Base-by-base conservation (phyloP, 2,329 filamentous ascomycete genomes). In the Phyllosticta ampelicida region DNA sequence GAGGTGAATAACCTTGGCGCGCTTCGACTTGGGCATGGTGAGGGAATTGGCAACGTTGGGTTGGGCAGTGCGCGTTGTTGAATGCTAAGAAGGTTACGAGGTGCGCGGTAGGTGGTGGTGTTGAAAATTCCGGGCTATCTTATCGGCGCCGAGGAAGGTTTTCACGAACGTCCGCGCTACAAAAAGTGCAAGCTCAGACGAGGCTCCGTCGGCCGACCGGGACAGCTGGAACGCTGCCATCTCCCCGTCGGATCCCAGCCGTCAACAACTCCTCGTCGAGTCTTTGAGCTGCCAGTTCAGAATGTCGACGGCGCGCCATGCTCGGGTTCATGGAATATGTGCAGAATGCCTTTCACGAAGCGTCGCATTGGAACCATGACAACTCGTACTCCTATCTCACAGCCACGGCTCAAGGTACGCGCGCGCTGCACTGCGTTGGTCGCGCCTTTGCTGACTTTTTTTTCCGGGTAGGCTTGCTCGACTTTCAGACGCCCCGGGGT, bases 311-410 rank as follows among this genome's bases (percentile, higher is more conserved):
- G 48, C 28, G 56, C 52, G 53, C 23, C 29, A 96, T 96, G 91
- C 85, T 94, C 77, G 87, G 91, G 75, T 96, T 96, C 78, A 95
- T 96, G 89, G 90, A 95, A 75, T 92, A 95, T 78, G 86, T 96
- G 77, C 90, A 95, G 75, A 82, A 87, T 75, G 88, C 89, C 67
- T 96, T 96, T 76, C 89, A 90, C 72, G 81, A 87, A 70, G 86
- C 87, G 59, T 91, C 90, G 51, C 82, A 86, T 71, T 96, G 91
- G 91, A 88, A 91, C 70, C 80, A 84, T 68, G 90, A 96, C 77
- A 96, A 95, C 74, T 94, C 89, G 61, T 96, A 96, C 75, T 86
- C 89, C 65, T 84, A 86, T 63, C 78, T 96, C 67, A 96, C 90
- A 65, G 85, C 86, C 60, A 95, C 90, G 3, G 84, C 89, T 53